Evolutionary conservation across 257 asterid species (phyloP).

Genomic region (Rehmannia glutinosa): DNA sequence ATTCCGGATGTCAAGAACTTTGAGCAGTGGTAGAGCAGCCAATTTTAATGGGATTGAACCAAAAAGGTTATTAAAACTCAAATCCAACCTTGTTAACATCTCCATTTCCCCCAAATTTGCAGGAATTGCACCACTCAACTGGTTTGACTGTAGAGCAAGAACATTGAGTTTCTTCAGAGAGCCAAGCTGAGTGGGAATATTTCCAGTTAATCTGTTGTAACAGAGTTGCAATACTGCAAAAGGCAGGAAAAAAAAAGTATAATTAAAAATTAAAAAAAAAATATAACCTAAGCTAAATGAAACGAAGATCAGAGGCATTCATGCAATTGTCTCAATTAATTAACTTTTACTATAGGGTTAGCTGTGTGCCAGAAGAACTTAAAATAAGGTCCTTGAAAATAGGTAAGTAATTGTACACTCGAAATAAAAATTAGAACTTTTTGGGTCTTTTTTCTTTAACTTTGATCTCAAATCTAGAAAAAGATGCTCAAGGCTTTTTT

Average conservation of each 20-base stretch:
- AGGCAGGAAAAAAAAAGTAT: background rate
- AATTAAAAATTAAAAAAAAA: background rate
- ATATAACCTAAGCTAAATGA: background rate
- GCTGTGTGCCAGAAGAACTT: background rate
- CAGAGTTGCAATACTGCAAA: constrained; percentile 86
- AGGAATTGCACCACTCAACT: constrained; percentile 85
- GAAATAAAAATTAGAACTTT: background rate
- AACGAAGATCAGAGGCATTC: background rate
- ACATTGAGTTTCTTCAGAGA: constrained; percentile 64
- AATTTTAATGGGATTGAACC: constrained; percentile 76
- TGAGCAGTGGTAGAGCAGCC: constrained; percentile 50
- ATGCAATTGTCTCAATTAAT: background rate
- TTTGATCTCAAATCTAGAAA: no score
- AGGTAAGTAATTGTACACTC: background rate
- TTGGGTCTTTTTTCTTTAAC: no score
- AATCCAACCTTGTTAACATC: constrained; percentile 70
- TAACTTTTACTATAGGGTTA: background rate
- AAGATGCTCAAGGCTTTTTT: no score
- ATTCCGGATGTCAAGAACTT: constrained; percentile 72
- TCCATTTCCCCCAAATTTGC: constrained; percentile 68
- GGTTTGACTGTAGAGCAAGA: constrained; percentile 84
- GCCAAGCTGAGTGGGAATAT: constrained; percentile 74
- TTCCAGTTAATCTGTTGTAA: constrained; percentile 72
- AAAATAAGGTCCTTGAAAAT: background rate
- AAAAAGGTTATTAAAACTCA: constrained; percentile 72